Evolutionary conservation across 345 rosid species (phyloP).

Genomic region (Salix dunnii): DNA sequence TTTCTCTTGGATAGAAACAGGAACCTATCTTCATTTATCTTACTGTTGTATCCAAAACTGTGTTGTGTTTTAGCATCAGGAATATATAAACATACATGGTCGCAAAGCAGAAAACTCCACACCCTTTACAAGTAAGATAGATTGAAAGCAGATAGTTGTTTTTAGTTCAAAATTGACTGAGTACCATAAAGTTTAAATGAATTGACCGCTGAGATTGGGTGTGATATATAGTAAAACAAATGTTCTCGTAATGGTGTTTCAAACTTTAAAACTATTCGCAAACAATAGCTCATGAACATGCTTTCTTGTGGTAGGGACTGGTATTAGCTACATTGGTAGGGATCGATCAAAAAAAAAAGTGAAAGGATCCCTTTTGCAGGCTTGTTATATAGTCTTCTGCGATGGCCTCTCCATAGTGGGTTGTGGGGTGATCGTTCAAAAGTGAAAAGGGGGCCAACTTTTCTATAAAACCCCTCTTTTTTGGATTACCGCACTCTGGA

Average conservation of each 20-base stretch:
- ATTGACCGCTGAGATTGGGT: not conserved
- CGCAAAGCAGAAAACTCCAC: too few species aligned
- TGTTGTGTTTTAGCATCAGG: too few species aligned
- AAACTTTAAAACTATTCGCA: not conserved
- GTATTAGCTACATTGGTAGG: conserved; percentile 8
- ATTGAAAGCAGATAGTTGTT: too few species aligned
- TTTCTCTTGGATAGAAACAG: too few species aligned
- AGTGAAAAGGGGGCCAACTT: conserved; percentile 41
- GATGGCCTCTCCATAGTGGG: not conserved
- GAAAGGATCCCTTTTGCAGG: not conserved
- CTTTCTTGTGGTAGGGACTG: conserved; percentile 14
- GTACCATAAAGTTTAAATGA: not conserved
- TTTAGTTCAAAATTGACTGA: not conserved
- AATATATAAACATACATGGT: too few species aligned
- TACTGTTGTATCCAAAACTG: too few species aligned
- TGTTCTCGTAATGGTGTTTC: too few species aligned
- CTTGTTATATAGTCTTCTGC: not conserved
- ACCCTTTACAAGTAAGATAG: too few species aligned
- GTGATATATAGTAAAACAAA: not conserved
- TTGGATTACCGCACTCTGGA: conserved; percentile 24
- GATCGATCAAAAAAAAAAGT: not conserved
- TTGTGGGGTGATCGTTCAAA: conserved; percentile 28
- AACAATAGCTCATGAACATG: not conserved
- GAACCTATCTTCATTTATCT: too few species aligned
- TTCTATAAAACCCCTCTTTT: conserved; percentile 18